These are phyloP conservation scores for Bacterosira constricta DNA, from an alignment of 108 stramenopile species.

Conservation along the genomic window DNA sequence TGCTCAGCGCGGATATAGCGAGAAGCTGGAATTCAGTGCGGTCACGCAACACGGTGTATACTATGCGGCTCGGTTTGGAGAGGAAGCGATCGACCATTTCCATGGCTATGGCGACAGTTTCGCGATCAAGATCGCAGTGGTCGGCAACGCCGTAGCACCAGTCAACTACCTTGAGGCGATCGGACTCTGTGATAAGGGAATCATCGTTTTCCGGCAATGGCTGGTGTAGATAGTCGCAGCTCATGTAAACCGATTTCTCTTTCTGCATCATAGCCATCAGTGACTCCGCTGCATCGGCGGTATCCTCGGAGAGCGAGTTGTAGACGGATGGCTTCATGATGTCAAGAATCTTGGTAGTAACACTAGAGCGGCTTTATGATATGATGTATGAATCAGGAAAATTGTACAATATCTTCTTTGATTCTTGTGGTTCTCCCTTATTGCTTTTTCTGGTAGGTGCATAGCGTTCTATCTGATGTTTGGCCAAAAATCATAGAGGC, in stretches of 20 bases:
- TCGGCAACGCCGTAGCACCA: conserved; percentile 33
- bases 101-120: conserved; percentile 21
- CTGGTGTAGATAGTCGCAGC: neutral
- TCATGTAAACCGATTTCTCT: neutral
- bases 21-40: conserved; percentile 54
- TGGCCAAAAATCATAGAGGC: too few relatives aligned
- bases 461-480: too few relatives aligned
- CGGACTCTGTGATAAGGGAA: neutral
- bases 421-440: too few relatives aligned
- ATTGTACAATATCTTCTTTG: too few relatives aligned
- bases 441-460: too few relatives aligned
- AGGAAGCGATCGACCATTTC: conserved; percentile 30
- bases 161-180: conserved; percentile 13
- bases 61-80: neutral
- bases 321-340: too few relatives aligned
- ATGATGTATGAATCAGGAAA: too few relatives aligned
- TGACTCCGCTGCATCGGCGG: neutral
- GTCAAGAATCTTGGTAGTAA: too few relatives aligned
- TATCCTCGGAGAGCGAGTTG: too few relatives aligned
- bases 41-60: conserved; percentile 20
- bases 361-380: too few relatives aligned
- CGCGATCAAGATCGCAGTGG: conserved; percentile 8
- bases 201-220: neutral
- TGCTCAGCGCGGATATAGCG: conserved; percentile 51
- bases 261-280: neutral